Conservation (phyloP, 2,329 filamentous ascomycete species). For the Aspergillus ustus region DNA sequence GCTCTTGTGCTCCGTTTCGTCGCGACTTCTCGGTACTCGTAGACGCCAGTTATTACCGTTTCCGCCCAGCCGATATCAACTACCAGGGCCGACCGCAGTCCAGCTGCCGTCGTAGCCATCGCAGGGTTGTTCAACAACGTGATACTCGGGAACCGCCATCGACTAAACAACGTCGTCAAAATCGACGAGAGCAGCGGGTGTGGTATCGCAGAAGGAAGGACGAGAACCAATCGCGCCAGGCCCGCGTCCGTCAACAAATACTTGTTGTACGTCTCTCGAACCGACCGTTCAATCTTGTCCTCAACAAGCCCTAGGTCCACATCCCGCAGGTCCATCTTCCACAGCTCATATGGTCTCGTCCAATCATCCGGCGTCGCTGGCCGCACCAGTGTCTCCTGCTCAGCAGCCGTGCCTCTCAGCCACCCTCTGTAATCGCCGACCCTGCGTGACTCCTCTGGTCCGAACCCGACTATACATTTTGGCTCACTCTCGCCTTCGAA, state of each 20-base stretch:
- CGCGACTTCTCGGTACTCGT: slow-evolving; percentile 84
- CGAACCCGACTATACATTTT: slow-evolving; percentile 71
- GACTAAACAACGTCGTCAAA: slow-evolving; percentile 78
- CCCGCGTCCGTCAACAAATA: slow-evolving; percentile 66
- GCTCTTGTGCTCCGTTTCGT: slow-evolving; percentile 73
- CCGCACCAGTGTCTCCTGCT: slow-evolving; percentile 45
- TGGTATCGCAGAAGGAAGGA: slow-evolving; percentile 77
- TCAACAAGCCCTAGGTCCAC: slow-evolving; percentile 78
- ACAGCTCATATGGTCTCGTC: slow-evolving; percentile 68
- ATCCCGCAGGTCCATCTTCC: slow-evolving; percentile 73
- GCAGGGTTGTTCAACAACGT: slow-evolving; percentile 79
- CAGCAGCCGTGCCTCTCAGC: slow-evolving; percentile 58
- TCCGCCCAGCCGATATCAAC: slow-evolving; percentile 94
- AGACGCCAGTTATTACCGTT: slow-evolving; percentile 82
- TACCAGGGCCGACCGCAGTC: slow-evolving; percentile 81
- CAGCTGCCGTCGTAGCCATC: slow-evolving; percentile 76
- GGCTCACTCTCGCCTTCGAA: slow-evolving; percentile 83
- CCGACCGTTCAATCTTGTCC: slow-evolving; percentile 81
- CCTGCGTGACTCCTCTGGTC: slow-evolving; percentile 75
- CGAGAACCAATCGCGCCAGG: slow-evolving; percentile 72
- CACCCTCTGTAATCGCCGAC: slow-evolving; percentile 81
- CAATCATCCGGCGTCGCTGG: slow-evolving; percentile 42
- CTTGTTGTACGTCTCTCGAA: slow-evolving; percentile 82
- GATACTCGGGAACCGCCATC: slow-evolving; percentile 78
- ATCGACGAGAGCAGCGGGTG: slow-evolving; percentile 76